Evolutionary conservation across 2,329 filamentous ascomycete species (phyloP), one percentile per base, ranked within the genome.

Genomic region (Fusarium humuli): DNA sequence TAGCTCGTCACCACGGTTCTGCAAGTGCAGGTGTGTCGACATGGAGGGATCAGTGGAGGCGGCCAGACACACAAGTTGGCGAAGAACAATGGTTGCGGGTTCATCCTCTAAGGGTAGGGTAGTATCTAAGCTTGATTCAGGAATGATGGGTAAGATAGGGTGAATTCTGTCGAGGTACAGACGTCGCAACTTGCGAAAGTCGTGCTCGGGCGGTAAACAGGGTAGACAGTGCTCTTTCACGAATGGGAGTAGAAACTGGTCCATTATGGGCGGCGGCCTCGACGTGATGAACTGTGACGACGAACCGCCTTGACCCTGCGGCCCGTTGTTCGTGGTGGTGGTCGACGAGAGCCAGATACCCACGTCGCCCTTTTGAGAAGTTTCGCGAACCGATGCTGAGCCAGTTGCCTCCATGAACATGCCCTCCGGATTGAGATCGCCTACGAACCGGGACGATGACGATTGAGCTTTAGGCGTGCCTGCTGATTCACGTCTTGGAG

Each of bases 391-490:
- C 0, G 78, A 77, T 9, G 73, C 73, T 5, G 79, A 77, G 5
- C 78, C 78, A 4, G 85, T 85, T 3, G 85, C 86, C 69, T 88
- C 85, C 70, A 87, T 81, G 59, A 90, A 87, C 75, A 89, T 85
- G 61, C 85, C 85, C 74, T 89, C 87, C 3, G 87, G 88, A 68
- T 88, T 90, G 29, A 88, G 72, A 71, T 89, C 87, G 20, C 87
- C 86, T 40, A 89, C 84, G 57, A 88, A 89, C 9, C 87, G 84
- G 2, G 80, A 81, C 1, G 79, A 78, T 41, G 66, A 78, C 44
- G 67, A 69, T 18, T 76, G 75, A 12, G 76, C 60, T 32, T 72
- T 73, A 14, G 73, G 63, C 5, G 70, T 75, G 29, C 71, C 69
- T 25, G 57, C 60, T 5, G 73, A 64, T n/a, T 72, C 67, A 6